Conservation (phyloP, 768 basidiomycete genomes). For the Cystobasidium tubakii region DNA sequence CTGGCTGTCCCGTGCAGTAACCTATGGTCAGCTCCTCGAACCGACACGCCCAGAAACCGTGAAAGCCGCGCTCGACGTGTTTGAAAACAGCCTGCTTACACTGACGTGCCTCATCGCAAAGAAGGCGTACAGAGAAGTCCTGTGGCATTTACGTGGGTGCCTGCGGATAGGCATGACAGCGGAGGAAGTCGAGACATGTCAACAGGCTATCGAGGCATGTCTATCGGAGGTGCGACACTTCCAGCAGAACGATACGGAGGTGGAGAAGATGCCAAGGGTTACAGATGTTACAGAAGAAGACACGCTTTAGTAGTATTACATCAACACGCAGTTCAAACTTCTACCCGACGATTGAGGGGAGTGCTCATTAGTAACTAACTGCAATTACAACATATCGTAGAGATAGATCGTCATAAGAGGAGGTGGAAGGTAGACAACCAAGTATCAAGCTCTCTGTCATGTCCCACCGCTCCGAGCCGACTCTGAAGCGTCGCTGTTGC, state of each 20-base stretch:
- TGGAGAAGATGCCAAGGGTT: conserved; percentile 39
- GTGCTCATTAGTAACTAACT: not conserved
- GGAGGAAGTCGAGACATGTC: conserved; percentile 39
- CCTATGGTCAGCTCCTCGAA: conserved; percentile 29
- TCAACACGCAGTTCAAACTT: not conserved
- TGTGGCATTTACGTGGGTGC: conserved; percentile 43
- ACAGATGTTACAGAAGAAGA: conserved; percentile 31
- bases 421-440: no score
- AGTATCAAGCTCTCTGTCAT: not conserved
- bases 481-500: not conserved
- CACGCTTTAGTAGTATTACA: not conserved
- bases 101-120: conserved; percentile 26
- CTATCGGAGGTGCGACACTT: conserved; percentile 34
- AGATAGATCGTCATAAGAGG: no score
- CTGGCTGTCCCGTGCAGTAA: conserved; percentile 19
- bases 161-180: conserved; percentile 38
- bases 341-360: not conserved
- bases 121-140: conserved; percentile 38
- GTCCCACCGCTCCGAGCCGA: not conserved
- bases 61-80: not conserved
- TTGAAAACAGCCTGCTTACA: conserved; percentile 8
- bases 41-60: conserved; percentile 15
- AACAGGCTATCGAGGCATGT: conserved; percentile 35
- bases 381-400: not conserved
- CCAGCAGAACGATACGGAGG: conserved; percentile 1